Conservation (phyloP, 1,139 yeast species). For the Sugiyamaella grinbergsii region DNA sequence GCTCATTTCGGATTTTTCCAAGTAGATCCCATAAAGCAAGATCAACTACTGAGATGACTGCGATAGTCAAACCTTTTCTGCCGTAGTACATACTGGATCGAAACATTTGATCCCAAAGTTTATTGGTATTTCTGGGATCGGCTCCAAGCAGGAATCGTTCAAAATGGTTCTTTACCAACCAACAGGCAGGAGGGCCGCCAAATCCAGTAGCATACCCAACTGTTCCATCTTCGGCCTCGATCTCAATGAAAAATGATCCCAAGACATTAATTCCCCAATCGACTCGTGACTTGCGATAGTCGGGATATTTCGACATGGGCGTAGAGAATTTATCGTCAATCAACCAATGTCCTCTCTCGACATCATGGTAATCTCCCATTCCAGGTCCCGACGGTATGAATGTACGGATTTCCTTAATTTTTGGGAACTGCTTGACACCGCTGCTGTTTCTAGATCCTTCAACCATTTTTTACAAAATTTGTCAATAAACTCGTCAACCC, state of each 20-base stretch:
- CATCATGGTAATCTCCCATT: constrained; percentile 56
- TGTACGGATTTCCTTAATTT: constrained; percentile 48
- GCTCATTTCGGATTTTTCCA: constrained; percentile 52
- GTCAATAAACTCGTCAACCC: background rate
- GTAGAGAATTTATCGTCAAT: constrained; percentile 50
- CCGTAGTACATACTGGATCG: constrained; percentile 55
- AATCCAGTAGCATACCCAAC: constrained; percentile 56
- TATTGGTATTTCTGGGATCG: constrained; percentile 51
- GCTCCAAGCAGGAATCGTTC: constrained; percentile 49
- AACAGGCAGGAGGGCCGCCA: constrained; percentile 55
- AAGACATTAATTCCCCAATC: constrained; percentile 55
- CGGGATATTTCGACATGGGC: constrained; percentile 53
- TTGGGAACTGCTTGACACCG: constrained; percentile 43
- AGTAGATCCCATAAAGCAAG: constrained; percentile 54
- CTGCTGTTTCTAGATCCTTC: constrained; percentile 1
- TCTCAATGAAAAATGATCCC: constrained; percentile 54
- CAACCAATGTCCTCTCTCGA: constrained; percentile 52
- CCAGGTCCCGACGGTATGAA: constrained; percentile 49
- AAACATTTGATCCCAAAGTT: constrained; percentile 53
- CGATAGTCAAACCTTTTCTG: constrained; percentile 52
- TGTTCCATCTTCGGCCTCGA: constrained; percentile 52
- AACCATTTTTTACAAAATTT: constrained; percentile 1
- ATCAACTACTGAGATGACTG: constrained; percentile 51
- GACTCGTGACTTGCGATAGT: constrained; percentile 48
- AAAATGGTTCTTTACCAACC: constrained; percentile 52